These are phyloP conservation scores for Sugiyamaella valdiviana DNA, from an alignment of 805 yeast genomes.

Conservation along the genomic window DNA sequence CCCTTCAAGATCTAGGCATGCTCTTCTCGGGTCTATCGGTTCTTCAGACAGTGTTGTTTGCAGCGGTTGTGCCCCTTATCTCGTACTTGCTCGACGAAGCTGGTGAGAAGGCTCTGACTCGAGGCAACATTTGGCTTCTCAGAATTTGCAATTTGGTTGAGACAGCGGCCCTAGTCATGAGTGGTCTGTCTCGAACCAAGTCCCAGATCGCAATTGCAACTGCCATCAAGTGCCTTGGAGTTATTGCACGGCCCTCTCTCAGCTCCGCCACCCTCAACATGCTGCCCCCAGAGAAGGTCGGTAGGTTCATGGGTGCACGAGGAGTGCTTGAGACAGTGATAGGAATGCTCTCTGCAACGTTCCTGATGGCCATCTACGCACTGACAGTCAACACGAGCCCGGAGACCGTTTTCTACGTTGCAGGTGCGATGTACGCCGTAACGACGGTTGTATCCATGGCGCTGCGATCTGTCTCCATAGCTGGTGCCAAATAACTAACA, in stretches of 20 bases:
- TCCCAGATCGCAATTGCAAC: neutral
- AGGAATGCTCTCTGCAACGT: neutral
- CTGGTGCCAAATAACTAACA: no score
- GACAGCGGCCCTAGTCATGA: neutral
- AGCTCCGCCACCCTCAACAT: conserved; percentile 1
- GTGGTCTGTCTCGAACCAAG: neutral
- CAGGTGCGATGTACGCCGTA: neutral
- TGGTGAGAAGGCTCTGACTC: neutral
- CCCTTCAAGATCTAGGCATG: neutral
- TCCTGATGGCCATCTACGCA: neutral
- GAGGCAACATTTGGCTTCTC: neutral
- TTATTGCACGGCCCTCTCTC: conserved; percentile 1
- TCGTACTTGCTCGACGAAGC: neutral
- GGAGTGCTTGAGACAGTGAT: neutral
- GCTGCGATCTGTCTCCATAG: no score
- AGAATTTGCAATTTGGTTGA: neutral
- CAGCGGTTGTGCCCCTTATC: neutral
- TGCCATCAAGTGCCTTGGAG: neutral
- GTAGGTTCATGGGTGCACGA: conserved; percentile 3
- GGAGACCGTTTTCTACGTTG: neutral
- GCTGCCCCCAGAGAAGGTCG: conserved; percentile 1
- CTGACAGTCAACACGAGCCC: neutral
- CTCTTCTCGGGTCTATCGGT: neutral
- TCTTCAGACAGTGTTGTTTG: neutral
- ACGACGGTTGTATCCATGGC: neutral